Evolutionary conservation across 306 rosid genomes (phyloP).

Genomic region (Potentilla sterilis): DNA sequence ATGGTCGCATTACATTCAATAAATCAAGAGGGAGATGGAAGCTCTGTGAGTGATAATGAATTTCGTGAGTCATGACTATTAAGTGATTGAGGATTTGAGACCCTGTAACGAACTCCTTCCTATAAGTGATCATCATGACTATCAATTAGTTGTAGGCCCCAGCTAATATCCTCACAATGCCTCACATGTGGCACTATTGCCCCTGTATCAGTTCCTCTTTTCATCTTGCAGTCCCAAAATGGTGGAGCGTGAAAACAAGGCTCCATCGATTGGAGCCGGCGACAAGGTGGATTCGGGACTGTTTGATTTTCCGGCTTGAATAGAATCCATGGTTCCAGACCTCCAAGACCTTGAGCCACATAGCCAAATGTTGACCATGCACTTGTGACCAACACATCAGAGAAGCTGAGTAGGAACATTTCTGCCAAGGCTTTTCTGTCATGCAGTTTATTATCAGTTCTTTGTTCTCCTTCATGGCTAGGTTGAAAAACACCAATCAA

Average conservation of each 20-base stretch:
- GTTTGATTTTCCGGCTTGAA: slow-evolving; percentile 64
- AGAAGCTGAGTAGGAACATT: slow-evolving; percentile 65
- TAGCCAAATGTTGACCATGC: slow-evolving; percentile 85
- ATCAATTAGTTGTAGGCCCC: slow-evolving; percentile 26
- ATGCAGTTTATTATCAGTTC: slow-evolving; percentile 57
- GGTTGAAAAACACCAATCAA: slow-evolving; percentile 61
- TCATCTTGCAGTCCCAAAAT: slow-evolving; percentile 75
- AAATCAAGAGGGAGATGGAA: not conserved
- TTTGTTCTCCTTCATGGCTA: slow-evolving; percentile 70
- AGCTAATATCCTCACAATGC: slow-evolving; percentile 66
- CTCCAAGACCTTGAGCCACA: slow-evolving; percentile 84
- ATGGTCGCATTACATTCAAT: not conserved
- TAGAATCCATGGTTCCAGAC: slow-evolving; percentile 70
- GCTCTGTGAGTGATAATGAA: not conserved
- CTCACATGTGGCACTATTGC: slow-evolving; percentile 48
- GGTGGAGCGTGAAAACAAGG: slow-evolving; percentile 91
- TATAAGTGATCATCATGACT: slow-evolving; percentile 19
- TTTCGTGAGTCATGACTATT: not conserved
- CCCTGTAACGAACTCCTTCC: not conserved
- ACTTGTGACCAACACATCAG: slow-evolving; percentile 59
- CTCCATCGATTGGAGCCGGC: slow-evolving; percentile 64
- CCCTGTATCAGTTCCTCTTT: slow-evolving; percentile 68
- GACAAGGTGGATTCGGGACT: slow-evolving; percentile 56
- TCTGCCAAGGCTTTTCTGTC: slow-evolving; percentile 75
- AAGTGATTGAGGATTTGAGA: not conserved